Conservation (phyloP, 805 yeast species). For the Candida vartiovaarae region DNA sequence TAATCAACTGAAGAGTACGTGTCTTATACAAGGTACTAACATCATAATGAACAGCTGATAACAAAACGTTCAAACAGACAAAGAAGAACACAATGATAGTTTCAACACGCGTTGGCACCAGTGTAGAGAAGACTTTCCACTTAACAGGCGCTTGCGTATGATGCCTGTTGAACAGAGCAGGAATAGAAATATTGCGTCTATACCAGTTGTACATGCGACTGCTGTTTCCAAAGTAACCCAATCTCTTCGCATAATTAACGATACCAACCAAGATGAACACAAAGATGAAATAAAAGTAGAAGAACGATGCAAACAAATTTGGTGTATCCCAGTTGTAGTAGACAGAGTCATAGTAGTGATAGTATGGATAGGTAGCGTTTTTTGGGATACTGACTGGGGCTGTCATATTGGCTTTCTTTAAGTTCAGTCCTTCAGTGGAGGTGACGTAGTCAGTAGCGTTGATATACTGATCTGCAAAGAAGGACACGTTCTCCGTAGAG, state of each 20-base stretch:
- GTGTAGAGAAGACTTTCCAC: slow-evolving; percentile 7
- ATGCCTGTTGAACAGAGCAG: slow-evolving; percentile 15
- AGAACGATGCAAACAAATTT: slow-evolving; percentile 23
- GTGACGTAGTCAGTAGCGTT: slow-evolving; percentile 24
- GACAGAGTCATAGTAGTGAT: slow-evolving; percentile 1
- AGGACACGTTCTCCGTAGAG: slow-evolving; percentile 5
- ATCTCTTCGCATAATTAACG: slow-evolving; percentile 24
- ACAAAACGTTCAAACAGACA: slow-evolving; percentile 21
- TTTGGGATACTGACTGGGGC: slow-evolving; percentile 9
- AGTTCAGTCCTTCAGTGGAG: slow-evolving; percentile 3
- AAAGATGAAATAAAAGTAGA: slow-evolving; percentile 33
- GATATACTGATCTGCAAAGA: slow-evolving; percentile 21
- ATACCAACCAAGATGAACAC: slow-evolving; percentile 31
- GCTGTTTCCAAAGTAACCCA: slow-evolving; percentile 14
- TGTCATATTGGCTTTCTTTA: slow-evolving; percentile 4
- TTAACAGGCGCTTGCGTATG: slow-evolving; percentile 6
- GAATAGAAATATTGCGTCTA: slow-evolving; percentile 16
- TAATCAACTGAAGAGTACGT: not conserved
- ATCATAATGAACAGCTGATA: slow-evolving; percentile 10
- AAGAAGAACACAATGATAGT: slow-evolving; percentile 28
- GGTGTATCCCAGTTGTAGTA: slow-evolving; percentile 17
- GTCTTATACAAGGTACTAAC: not conserved
- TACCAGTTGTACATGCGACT: slow-evolving; percentile 13
- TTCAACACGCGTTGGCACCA: slow-evolving; percentile 20
- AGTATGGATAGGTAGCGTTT: not conserved